phyloP scores from a whole-genome alignment of 495 filamentous ascomycete genomes.

The Geoglossum glabrum region DNA sequence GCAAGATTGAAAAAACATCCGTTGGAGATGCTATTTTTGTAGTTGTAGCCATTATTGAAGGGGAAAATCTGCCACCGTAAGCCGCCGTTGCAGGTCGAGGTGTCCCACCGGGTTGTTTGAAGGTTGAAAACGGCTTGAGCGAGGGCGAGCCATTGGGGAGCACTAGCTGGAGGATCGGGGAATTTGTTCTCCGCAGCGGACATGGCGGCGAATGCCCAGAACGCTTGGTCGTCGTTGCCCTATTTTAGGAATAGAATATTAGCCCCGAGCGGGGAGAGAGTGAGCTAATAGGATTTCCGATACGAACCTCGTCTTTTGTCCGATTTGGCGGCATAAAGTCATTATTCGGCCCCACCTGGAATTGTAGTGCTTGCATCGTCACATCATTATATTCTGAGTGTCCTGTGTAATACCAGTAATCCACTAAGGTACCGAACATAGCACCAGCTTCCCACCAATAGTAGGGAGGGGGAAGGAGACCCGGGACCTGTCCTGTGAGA shows the following conservation, averaged over 20 bases:
- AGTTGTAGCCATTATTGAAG: slow-evolving; percentile 24
- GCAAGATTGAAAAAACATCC: slow-evolving; percentile 51
- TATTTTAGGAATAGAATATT: neutral
- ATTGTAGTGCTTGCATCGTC: slow-evolving; percentile 31
- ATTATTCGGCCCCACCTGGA: slow-evolving; percentile 33
- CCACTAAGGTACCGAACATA: slow-evolving; percentile 43
- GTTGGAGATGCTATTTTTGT: slow-evolving; percentile 49
- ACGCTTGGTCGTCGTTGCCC: slow-evolving; percentile 50
- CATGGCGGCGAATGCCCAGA: slow-evolving; percentile 55
- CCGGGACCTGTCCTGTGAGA: slow-evolving; percentile 37
- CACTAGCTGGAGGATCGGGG: slow-evolving; percentile 29
- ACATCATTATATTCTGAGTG: slow-evolving; percentile 40
- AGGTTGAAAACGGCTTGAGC: slow-evolving; percentile 67
- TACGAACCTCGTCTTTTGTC: slow-evolving; percentile 27
- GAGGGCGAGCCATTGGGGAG: slow-evolving; percentile 57
- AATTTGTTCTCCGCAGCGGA: slow-evolving; percentile 44
- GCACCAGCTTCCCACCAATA: slow-evolving; percentile 61
- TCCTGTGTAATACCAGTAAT: slow-evolving; percentile 50
- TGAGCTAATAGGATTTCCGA: too few species aligned
- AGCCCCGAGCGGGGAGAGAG: neutral
- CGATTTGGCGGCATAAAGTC: slow-evolving; percentile 45
- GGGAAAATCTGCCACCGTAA: slow-evolving; percentile 29
- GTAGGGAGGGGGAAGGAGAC: slow-evolving; percentile 31
- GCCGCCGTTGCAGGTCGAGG: slow-evolving; percentile 23
- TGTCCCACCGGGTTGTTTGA: slow-evolving; percentile 39